Conservation (phyloP, 2,329 filamentous ascomycete genomes). For the Claviceps sp. region DNA sequence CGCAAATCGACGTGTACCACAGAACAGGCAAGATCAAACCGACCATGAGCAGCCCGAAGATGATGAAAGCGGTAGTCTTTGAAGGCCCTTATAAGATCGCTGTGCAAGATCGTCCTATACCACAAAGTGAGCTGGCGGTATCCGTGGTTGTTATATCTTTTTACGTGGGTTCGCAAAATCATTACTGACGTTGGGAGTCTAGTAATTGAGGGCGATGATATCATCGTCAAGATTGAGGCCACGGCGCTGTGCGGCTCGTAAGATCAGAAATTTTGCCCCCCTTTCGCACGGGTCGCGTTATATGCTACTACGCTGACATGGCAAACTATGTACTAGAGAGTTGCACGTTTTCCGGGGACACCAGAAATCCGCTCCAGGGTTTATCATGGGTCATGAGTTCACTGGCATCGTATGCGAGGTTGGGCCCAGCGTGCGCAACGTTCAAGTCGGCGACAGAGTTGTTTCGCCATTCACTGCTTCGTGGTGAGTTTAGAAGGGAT, state of each 20-base stretch:
- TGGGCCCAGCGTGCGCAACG: constrained; percentile 52
- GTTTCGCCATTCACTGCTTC: constrained; percentile 75
- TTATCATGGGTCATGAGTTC: constrained; percentile 75
- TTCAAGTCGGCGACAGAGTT: constrained; percentile 63
- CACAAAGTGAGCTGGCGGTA: constrained; percentile 31
- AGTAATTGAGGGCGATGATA: constrained; percentile 58
- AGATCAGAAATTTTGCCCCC: constrained; percentile 17
- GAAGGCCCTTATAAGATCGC: constrained; percentile 63
- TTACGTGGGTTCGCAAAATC: neutral
- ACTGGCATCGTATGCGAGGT: constrained; percentile 59
- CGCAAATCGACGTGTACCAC: neutral
- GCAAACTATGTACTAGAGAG: constrained; percentile 39
- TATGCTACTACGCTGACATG: neutral
- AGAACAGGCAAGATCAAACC: neutral
- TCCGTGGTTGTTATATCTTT: neutral
- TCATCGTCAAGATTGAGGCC: constrained; percentile 71
- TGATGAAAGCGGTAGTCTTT: constrained; percentile 85
- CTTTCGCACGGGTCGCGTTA: neutral
- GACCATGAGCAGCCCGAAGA: constrained; percentile 27
- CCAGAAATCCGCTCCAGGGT: constrained; percentile 51
- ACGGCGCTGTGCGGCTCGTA: constrained; percentile 83
- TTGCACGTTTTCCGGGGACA: constrained; percentile 78
- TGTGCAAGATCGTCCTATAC: constrained; percentile 68
- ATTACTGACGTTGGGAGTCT: neutral
- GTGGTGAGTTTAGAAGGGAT: constrained; percentile 37